phyloP scores from a whole-genome alignment of 116 monocot genomes.

The Dioscorea cayenensis region DNA sequence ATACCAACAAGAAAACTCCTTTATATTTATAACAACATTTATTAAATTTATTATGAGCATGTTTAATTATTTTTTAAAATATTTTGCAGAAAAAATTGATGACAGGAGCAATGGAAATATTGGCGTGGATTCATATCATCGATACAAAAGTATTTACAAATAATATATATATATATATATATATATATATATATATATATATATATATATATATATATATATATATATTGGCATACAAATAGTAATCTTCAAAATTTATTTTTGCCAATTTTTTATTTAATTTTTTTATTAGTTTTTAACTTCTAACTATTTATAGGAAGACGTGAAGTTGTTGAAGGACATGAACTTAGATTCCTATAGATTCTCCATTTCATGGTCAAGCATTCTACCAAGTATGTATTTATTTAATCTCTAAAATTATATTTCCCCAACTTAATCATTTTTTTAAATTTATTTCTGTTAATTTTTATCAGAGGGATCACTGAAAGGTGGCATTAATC shows the following conservation, averaged over 20 bases:
- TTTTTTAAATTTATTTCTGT: background rate
- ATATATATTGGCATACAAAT: too few relatives aligned
- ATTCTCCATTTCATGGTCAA: constrained; percentile 11
- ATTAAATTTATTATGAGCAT: too few relatives aligned
- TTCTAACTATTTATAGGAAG: background rate
- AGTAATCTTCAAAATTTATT: background rate
- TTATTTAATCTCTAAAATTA: background rate
- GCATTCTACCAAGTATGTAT: background rate
- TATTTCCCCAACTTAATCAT: background rate
- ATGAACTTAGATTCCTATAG: background rate
- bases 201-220: too few relatives aligned
- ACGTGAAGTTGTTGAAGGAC: background rate
- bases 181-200: too few relatives aligned
- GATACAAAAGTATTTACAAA: background rate
- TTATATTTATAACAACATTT: too few relatives aligned
- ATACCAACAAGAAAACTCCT: too few relatives aligned
- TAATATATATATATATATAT: too few relatives aligned
- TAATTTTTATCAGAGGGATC: background rate
- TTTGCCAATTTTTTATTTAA: background rate
- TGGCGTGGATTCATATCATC: background rate
- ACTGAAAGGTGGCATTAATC: constrained; percentile 1
- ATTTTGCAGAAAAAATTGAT: background rate
- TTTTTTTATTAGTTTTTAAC: too few relatives aligned
- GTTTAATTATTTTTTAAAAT: background rate
- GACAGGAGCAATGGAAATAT: background rate